phyloP scores from a whole-genome alignment of 345 rosid genomes.

The Populus ilicifolia region DNA sequence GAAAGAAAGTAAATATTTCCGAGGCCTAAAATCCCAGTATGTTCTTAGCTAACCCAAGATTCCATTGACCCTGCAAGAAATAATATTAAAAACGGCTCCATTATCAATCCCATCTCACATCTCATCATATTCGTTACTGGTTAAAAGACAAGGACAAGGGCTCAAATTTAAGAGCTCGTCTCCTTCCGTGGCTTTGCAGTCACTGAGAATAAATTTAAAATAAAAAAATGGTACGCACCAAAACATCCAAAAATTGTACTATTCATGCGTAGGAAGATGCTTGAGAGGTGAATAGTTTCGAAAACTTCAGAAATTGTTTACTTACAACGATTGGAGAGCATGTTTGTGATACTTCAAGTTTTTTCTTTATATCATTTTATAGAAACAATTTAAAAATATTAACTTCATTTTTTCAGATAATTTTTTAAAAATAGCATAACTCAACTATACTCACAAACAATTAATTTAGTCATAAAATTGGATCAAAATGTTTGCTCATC shows the following conservation, averaged over 20 bases:
- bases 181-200: not conserved
- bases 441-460: no score
- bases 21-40: no score
- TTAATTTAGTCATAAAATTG: no score
- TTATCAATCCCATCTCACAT: not conserved
- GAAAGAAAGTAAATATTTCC: no score
- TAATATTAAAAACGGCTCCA: not conserved
- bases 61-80: not conserved
- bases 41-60: no score
- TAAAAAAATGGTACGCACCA: not conserved
- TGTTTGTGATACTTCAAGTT: no score
- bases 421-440: no score
- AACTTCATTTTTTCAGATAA: no score
- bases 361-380: no score
- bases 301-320: not conserved
- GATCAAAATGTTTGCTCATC: fast-evolving
- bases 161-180: not conserved
- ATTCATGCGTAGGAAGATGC: not conserved
- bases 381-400: no score
- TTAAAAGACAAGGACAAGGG: not conserved
- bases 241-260: not conserved
- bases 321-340: no score
- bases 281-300: not conserved
- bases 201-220: not conserved
- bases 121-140: no score